A percentile compares a stretch with the other conserved stretches of the same genome.
Conservation (phyloP, 768 basidiomycete species). For the Leccinum subtestaceum region DNA sequence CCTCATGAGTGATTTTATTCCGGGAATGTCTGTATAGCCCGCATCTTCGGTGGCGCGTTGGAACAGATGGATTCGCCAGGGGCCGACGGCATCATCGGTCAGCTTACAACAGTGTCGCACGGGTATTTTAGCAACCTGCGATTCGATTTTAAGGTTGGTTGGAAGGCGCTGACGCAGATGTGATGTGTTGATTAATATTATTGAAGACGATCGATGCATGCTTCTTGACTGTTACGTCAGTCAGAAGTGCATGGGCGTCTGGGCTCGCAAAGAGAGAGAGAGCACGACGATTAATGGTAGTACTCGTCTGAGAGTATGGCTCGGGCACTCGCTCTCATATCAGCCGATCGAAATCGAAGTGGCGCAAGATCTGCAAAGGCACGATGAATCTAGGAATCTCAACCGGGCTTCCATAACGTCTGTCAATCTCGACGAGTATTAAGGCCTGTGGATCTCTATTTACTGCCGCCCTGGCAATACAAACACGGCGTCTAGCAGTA, state of each 20-base stretch:
- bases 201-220: slow-evolving; percentile 11
- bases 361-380: slow-evolving; percentile 20
- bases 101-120: slow-evolving; percentile 5
- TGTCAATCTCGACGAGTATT: slow-evolving; percentile 23
- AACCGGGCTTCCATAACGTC: slow-evolving; percentile 14
- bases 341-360: slow-evolving; percentile 18
- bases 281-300: neutral
- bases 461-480: slow-evolving; percentile 2
- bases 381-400: slow-evolving; percentile 21
- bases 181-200: slow-evolving; percentile 20
- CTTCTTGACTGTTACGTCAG: slow-evolving; percentile 10
- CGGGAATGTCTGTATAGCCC: slow-evolving; percentile 17
- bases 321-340: slow-evolving; percentile 1
- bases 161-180: slow-evolving; percentile 11
- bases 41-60: slow-evolving; percentile 15
- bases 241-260: neutral
- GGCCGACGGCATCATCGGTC: slow-evolving; percentile 11
- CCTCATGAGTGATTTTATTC: slow-evolving; percentile 22
- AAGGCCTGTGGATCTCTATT: slow-evolving; percentile 22
- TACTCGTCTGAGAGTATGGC: neutral
- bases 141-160: slow-evolving; percentile 23
- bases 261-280: slow-evolving; percentile 1
- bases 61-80: slow-evolving; percentile 14
- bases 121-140: slow-evolving; percentile 2
- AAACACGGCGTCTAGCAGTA: slow-evolving; percentile 17